phyloP scores from a whole-genome alignment of 2,329 filamentous ascomycete genomes.

The Aspergillus piperis region DNA sequence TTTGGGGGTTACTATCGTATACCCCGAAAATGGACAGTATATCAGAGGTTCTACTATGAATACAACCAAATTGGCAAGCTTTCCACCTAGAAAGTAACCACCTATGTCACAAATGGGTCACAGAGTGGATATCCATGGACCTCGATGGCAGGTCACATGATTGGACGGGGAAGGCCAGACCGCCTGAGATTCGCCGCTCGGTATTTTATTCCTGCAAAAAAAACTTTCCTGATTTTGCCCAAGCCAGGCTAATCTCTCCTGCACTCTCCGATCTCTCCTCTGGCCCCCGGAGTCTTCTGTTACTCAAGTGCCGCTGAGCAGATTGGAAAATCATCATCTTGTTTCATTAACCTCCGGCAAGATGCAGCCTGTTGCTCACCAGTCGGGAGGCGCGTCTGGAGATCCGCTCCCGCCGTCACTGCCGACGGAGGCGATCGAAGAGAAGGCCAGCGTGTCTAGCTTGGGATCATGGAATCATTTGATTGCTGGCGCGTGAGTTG shows the following conservation, averaged over 20 bases:
- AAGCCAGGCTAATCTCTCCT: background rate
- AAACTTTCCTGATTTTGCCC: slow-evolving; percentile 2
- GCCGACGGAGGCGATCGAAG: slow-evolving; percentile 7
- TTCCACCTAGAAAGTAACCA: too few species aligned
- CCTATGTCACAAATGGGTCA: too few species aligned
- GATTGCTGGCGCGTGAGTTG: slow-evolving; percentile 37
- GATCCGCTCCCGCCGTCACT: slow-evolving; percentile 14
- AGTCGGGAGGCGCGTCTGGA: slow-evolving; percentile 4
- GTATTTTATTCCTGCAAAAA: slow-evolving; percentile 9
- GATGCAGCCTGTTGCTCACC: slow-evolving; percentile 14
- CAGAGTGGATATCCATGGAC: background rate
- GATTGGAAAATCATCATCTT: background rate
- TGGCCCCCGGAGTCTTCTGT: background rate
- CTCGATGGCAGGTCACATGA: slow-evolving; percentile 6
- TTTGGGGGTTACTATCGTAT: too few species aligned
- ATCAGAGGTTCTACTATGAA: too few species aligned
- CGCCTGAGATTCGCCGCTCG: slow-evolving; percentile 9
- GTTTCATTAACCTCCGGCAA: background rate
- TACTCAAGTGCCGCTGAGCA: background rate
- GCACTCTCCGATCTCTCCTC: background rate
- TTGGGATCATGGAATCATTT: slow-evolving; percentile 33
- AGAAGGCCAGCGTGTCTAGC: slow-evolving; percentile 6
- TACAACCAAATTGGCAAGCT: accelerated
- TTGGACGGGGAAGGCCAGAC: background rate
- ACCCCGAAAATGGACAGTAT: too few species aligned